Conservation (phyloP, 1,284 basidiomycete genomes). For the Pyrrhoderma noxium region DNA sequence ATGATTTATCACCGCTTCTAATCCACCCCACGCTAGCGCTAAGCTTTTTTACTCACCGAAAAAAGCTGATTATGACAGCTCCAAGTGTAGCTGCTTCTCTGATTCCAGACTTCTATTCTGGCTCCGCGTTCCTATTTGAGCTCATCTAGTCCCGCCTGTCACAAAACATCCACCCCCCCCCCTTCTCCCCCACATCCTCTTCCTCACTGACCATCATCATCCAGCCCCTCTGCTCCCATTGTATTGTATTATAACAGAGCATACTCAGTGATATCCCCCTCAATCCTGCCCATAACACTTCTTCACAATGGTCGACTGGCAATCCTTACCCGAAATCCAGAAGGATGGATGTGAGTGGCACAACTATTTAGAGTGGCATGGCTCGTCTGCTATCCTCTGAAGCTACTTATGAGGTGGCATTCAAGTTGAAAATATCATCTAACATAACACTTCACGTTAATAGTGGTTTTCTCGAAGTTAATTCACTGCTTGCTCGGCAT, state of each 20-base stretch:
- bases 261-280: constrained; percentile 3
- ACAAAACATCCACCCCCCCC: constrained; percentile 2
- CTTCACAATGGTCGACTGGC: constrained; percentile 17
- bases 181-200: constrained; percentile 5
- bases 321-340: constrained; percentile 6
- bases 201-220: neutral
- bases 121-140: constrained; percentile 11
- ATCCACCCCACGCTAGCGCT: too few relatives aligned
- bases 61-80: too few relatives aligned
- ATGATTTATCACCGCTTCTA: too few relatives aligned
- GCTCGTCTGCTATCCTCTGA: neutral
- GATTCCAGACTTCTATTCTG: too few relatives aligned
- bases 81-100: too few relatives aligned
- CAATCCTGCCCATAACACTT: neutral
- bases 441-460: constrained; percentile 13
- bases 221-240: neutral
- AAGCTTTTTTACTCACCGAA: too few relatives aligned
- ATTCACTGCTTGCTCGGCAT: constrained; percentile 62
- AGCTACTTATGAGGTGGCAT: neutral
- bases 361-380: constrained; percentile 5
- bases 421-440: constrained; percentile 1
- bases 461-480: constrained; percentile 55
- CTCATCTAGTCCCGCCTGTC: neutral
- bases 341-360: constrained; percentile 16
- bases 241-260: neutral